Evolutionary conservation across 139 green algal species (phyloP).

Genomic region (Haematococcus lacustris): DNA sequence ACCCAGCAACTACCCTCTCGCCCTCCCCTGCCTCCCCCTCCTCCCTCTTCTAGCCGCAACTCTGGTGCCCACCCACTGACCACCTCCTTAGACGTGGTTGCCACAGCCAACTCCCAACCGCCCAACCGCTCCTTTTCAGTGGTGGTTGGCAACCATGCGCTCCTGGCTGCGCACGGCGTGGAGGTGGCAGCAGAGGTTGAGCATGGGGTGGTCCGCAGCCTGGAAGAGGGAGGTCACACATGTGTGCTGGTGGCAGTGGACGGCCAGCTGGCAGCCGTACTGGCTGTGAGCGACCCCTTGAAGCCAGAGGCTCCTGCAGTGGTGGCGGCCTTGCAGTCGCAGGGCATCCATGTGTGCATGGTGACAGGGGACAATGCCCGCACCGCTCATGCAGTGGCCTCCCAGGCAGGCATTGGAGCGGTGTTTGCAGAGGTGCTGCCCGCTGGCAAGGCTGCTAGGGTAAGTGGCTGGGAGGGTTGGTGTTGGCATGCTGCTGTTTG

Average conservation of each 20-base stretch:
- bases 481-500: too few species aligned
- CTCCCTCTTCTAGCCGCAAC: too few species aligned
- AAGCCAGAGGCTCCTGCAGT: constrained; percentile 86
- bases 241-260: constrained; percentile 59
- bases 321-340: constrained; percentile 43
- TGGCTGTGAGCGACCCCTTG: constrained; percentile 80
- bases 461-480: too few species aligned
- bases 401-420: constrained; percentile 50
- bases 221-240: constrained; percentile 54
- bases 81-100: too few species aligned
- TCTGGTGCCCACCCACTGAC: too few species aligned
- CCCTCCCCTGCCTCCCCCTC: too few species aligned
- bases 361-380: constrained; percentile 34
- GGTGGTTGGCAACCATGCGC: constrained; percentile 61
- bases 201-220: not conserved
- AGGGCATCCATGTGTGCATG: constrained; percentile 9
- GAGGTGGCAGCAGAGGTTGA: constrained; percentile 13
- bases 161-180: constrained; percentile 61
- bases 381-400: constrained; percentile 27
- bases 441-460: constrained; percentile 64
- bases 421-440: constrained; percentile 67
- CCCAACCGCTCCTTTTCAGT: constrained; percentile 8
- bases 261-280: constrained; percentile 36
- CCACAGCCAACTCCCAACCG: too few species aligned
- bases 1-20: too few species aligned